Base-by-base conservation (phyloP, 2,329 filamentous ascomycete species). In the Tolypocladium ovalisporum region DNA sequence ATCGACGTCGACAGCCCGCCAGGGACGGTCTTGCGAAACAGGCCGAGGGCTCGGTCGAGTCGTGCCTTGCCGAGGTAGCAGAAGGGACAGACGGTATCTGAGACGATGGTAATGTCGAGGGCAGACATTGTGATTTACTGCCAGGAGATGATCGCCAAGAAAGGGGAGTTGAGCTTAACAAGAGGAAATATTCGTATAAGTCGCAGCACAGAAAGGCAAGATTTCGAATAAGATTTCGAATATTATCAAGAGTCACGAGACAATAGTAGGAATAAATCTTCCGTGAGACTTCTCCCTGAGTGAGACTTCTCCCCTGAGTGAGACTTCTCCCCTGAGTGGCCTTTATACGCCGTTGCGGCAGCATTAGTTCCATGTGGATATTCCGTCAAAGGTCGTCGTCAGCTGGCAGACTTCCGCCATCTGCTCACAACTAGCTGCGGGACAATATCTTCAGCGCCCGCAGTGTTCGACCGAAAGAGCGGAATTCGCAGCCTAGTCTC, bases 21-120 rank as follows among this genome's bases (percentile, higher is more conserved):
- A 0, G 87, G 84, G 63, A 89, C 76, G 42, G 78, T 75, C 64
- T 80, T 76, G 65, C 82, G 80, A 75, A 89, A 89, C 35, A 81
- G 70, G 10, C 76, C 69, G 60, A 96, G 93, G 60, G 87, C 89
- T 60, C 80, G 81, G 54, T 87, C 82, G 42, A 96, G 81, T 40
- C 88, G 85, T 61, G 84, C 84, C 68, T 89, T 88, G 71, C 90
- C 90, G 19, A 95, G 77, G 70, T 91, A 94, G 78, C 90, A 88
- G 80, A 77, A 80, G 5, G 89, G 88, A 69, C 90, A 95, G 64
- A 94, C 82, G 2, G 84, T 88, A 73, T 96, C 91, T n/a, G 83
- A 89, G 58, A 91, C 84, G 67, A 90, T 82, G 59, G 86, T 83
- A 71, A 95, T 88, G 60, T 84, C 82, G 75, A 92, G 89, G 65